Evolutionary conservation across 2,329 filamentous ascomycete genomes (phyloP).

Genomic region (Didymosphaeria variabile): DNA sequence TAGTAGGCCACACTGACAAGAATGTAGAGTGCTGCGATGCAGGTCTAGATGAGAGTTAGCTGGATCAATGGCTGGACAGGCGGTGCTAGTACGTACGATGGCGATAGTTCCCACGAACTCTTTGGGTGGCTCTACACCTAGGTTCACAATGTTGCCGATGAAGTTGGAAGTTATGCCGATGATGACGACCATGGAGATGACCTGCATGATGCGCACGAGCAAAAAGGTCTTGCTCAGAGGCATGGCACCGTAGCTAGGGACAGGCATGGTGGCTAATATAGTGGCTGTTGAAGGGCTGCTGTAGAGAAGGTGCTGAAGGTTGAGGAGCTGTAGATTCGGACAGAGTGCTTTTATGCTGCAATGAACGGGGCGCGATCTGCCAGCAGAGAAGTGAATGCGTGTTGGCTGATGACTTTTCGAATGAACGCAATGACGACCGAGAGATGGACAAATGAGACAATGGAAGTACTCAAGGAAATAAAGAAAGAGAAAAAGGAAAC

Average conservation of each 20-base stretch:
- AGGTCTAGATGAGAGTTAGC: slow-evolving; percentile 65
- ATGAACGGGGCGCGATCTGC: slow-evolving; percentile 46
- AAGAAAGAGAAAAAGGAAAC: slow-evolving; percentile 46
- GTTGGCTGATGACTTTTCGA: slow-evolving; percentile 31
- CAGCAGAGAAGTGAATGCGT: slow-evolving; percentile 45
- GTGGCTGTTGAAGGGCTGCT: slow-evolving; percentile 15
- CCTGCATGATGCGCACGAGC: slow-evolving; percentile 74
- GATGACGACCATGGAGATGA: slow-evolving; percentile 75
- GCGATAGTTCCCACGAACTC: slow-evolving; percentile 81
- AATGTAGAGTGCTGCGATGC: slow-evolving; percentile 80
- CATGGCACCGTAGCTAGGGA: slow-evolving; percentile 71
- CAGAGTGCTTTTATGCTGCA: slow-evolving; percentile 33
- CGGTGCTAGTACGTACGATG: slow-evolving; percentile 68
- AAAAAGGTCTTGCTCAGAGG: slow-evolving; percentile 80
- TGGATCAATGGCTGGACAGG: slow-evolving; percentile 11
- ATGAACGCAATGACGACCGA: slow-evolving; percentile 39
- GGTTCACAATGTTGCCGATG: slow-evolving; percentile 76
- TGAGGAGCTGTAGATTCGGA: slow-evolving; percentile 30
- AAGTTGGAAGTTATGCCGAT: slow-evolving; percentile 86
- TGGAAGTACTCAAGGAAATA: slow-evolving; percentile 36
- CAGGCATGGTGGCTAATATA: slow-evolving; percentile 56
- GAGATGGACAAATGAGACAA: slow-evolving; percentile 43
- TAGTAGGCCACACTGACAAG: slow-evolving; percentile 76
- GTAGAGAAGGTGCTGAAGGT: slow-evolving; percentile 29
- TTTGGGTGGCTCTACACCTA: slow-evolving; percentile 71